Evolutionary conservation across 805 yeast genomes (phyloP), one percentile per base, ranked within the genome.

Genomic region (Metschnikowia aberdeeniae): DNA sequence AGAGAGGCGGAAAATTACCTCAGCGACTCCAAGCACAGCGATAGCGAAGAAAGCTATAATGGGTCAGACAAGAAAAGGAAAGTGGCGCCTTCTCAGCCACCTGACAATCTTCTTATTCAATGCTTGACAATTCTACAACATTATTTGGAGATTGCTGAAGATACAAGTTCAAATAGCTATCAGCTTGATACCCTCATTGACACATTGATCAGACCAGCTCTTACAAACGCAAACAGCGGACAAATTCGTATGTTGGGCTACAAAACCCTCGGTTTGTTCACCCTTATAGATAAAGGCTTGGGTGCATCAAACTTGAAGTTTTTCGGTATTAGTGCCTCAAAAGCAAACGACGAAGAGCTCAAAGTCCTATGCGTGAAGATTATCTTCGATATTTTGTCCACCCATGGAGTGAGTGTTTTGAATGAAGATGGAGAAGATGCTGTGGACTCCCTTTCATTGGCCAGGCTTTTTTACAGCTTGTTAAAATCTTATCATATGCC

Each of bases 191-290:
- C 95, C 0, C 67, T 90, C 46, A 73, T 87, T 44, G 87, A 85
- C 14, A 81, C 86, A n/a, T 70, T 89, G 55, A 82, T 93, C 11
- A 77, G 80, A 4, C 95, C 95, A 2, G 87, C 96, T 1, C 79
- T 89, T 10, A 53, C 58, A 6, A 57, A 57, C 45, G 57, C 55
- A 19, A 78, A 82, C 40, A 76, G 81, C 45, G 74, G 73, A 12
- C 63, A 73, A 5, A 55, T 72, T 69, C 14, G 78, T 82, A 24
- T 72, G 85, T 66, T 83, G 5, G 96, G 95, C 3, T 70, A 86
- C 22, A 75, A 73, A 45, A 85, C 95, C 51, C 72, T 92, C 22
- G 96, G 96, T 0, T 70, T 92, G 22, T 85, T 89, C 52, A 81
- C 95, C 50, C 65, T 90, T 7, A 62, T 89, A 30, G 95, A 89